Evolutionary conservation across 441 rosid species (phyloP), one percentile per base, ranked within the genome.

Genomic region (Pelargonium myrrhifolium): DNA sequence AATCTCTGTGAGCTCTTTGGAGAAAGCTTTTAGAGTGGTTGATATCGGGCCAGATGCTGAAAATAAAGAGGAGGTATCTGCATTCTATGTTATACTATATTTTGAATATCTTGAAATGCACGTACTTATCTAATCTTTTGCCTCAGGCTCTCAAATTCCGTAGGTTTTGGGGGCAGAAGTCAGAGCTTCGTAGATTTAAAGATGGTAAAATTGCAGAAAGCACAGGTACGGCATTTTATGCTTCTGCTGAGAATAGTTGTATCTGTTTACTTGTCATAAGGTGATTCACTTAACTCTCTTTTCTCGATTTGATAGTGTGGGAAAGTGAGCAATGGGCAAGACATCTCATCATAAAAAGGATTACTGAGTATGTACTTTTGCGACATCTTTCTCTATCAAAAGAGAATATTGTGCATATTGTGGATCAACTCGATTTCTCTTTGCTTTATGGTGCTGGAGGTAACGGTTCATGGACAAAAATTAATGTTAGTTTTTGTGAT

Each of bases 151-250:
- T 82, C 62, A 81, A 68, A 67, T 94, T 84, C 83, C 81, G 87
- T 28, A 86, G 80, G 68, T 94, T 91, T 77, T 91, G 93, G 99
- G 99, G 94, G 21, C 88, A 85, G 66, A 94, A 83, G 78, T 88
- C 97, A 62, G 99, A 91, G 74, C 88, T 88, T 64, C 83, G 96
- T 68, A 86, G 93, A 83, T 91, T 91, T 79, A 89, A 84, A 78
- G 97, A 93, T 87, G 97, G 99, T 45, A 87, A 74, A 79, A 93
- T 91, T 75, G 92, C 96, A 6, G 97, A 93, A 88, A 91, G 99
- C 84, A 85, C 89, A 77, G 92, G 96, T 90, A 71, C 76, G 81
- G 65, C 72, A 60, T 67, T 59, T 55, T 49, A 51, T 77, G 55
- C 63, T 69, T 78, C 55, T 76, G 60, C 61, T 65, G 0, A 37